Conservation (phyloP, 345 rosid species). For the Populus alba region DNA sequence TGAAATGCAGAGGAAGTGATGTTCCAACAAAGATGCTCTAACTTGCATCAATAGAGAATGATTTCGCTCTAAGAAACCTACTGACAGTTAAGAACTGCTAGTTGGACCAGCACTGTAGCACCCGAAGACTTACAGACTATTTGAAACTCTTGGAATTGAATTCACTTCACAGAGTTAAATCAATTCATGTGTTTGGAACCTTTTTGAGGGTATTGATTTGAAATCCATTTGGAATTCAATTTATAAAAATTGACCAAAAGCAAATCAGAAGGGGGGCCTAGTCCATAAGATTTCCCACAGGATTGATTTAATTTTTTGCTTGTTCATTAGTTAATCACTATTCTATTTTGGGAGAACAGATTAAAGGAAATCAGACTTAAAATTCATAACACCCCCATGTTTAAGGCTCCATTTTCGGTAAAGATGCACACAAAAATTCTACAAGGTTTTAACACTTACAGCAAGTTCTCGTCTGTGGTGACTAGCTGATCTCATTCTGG, state of each 20-base stretch:
- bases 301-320: background rate
- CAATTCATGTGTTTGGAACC: background rate
- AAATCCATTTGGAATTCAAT: background rate
- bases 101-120: background rate
- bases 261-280: background rate
- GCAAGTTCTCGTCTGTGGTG: conserved; percentile 68
- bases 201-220: background rate
- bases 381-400: background rate
- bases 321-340: background rate
- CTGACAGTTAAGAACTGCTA: background rate
- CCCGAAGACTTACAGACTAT: background rate
- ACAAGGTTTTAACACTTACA: conserved; percentile 53
- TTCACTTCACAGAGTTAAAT: background rate
- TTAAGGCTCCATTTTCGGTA: background rate
- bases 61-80: background rate
- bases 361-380: conserved; percentile 5
- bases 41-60: background rate
- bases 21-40: background rate
- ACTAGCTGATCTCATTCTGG: conserved; percentile 61
- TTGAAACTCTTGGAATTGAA: no score
- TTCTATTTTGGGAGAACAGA: background rate
- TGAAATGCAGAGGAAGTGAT: background rate
- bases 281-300: background rate
- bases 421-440: conserved; percentile 1
- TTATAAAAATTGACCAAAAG: background rate